These are phyloP conservation scores for Santalum album DNA, from an alignment of 164 flowering plant genomes.

Conservation along the genomic window DNA sequence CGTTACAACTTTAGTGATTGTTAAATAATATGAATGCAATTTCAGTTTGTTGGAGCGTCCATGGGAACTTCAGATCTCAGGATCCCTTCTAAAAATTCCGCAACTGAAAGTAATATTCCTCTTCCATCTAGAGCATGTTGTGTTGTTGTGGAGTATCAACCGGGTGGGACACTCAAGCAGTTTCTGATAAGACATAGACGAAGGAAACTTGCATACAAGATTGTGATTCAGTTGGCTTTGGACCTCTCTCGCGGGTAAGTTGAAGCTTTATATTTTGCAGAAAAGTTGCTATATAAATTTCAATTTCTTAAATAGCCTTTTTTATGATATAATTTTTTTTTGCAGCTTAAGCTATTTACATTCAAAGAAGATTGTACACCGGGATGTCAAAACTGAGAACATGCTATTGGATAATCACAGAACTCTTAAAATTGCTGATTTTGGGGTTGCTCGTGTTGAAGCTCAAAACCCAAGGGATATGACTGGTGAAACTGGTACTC, in stretches of 20 bases:
- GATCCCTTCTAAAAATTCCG: constrained; percentile 38
- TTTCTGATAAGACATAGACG: constrained; percentile 41
- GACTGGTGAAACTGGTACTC: constrained; percentile 92
- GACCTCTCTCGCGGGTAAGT: constrained; percentile 79
- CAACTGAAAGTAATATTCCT: constrained; percentile 20
- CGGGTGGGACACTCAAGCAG: constrained; percentile 71
- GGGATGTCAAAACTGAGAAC: constrained; percentile 83
- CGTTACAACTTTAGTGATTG: no score
- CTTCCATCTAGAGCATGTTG: constrained; percentile 78
- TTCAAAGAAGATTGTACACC: constrained; percentile 70
- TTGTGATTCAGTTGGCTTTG: constrained; percentile 65
- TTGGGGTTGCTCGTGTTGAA: constrained; percentile 93
- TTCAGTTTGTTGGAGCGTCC: constrained; percentile 93
- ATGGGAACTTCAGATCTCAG: constrained; percentile 82
- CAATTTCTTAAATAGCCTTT: no score
- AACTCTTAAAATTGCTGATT: constrained; percentile 73
- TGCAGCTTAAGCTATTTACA: constrained; percentile 80
- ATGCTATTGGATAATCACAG: constrained; percentile 51
- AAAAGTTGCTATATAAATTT: no score
- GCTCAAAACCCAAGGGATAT: constrained; percentile 82
- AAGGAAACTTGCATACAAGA: constrained; percentile 56
- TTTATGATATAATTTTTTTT: no score
- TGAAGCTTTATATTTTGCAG: no score
- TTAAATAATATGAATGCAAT: no score
- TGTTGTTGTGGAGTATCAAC: constrained; percentile 86